A percentile compares a stretch with the other conserved stretches of the same genome.
Evolutionary conservation across 331 rosid genomes (phyloP).

Genomic region (Malus hybrid): DNA sequence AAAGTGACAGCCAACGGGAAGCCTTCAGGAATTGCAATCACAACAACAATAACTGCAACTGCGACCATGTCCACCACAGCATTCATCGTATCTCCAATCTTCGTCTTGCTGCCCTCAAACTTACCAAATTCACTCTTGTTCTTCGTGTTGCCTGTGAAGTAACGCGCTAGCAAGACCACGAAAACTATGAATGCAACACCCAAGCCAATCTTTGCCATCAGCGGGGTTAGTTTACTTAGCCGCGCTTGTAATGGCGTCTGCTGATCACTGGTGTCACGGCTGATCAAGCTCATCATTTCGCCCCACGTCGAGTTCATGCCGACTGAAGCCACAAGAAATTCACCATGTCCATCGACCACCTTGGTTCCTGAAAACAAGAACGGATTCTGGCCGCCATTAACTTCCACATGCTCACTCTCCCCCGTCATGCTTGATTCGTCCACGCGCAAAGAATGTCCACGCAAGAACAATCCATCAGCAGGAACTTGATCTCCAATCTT

Average conservation of each 20-base stretch:
- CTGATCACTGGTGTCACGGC: constrained; percentile 3
- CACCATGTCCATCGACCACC: constrained; percentile 20
- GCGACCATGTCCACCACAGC: constrained; percentile 16
- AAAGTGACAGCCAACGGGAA: constrained; percentile 16
- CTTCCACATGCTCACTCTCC: too few relatives aligned
- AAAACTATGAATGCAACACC: constrained; percentile 25
- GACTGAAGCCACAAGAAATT: constrained; percentile 22
- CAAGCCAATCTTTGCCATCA: constrained; percentile 20
- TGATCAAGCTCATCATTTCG: constrained; percentile 20
- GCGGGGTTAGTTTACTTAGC: constrained; percentile 15
- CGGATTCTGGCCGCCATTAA: too few relatives aligned
- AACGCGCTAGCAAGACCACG: constrained; percentile 15
- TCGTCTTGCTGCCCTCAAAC: constrained; percentile 14
- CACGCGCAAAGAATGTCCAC: constrained; percentile 14
- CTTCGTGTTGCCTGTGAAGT: constrained; percentile 23
- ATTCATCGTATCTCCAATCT: constrained; percentile 13
- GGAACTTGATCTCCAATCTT: constrained; percentile 33
- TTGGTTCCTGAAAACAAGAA: too few relatives aligned
- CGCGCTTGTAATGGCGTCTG: constrained; percentile 21
- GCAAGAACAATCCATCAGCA: constrained; percentile 30
- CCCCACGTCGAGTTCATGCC: constrained; percentile 26
- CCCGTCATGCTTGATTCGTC: too few relatives aligned
- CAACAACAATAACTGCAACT: constrained; percentile 25
- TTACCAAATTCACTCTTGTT: constrained; percentile 20
- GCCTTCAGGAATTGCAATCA: constrained; percentile 28